These are phyloP conservation scores for Wickerhamiella infanticola DNA, from an alignment of 1,139 yeast genomes.

Conservation along the genomic window DNA sequence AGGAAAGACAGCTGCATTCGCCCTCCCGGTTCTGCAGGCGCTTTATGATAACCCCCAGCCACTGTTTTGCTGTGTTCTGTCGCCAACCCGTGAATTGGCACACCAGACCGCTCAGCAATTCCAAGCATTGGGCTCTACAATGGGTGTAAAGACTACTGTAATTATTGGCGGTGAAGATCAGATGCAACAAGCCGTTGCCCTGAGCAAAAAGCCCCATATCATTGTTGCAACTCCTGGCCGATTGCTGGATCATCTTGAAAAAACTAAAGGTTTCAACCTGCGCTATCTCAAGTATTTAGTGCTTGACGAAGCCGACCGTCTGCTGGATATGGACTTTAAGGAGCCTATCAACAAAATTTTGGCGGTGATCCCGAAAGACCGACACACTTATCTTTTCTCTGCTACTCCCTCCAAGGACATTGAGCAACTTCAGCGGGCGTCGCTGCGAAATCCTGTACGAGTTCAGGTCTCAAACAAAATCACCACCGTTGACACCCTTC, in stretches of 20 bases:
- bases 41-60: slow-evolving; percentile 83
- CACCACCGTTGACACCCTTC: slow-evolving; percentile 82
- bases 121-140: slow-evolving; percentile 76
- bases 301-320: slow-evolving; percentile 94
- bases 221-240: slow-evolving; percentile 97
- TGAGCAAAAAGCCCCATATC: slow-evolving; percentile 86
- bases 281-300: slow-evolving; percentile 70
- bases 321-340: slow-evolving; percentile 92
- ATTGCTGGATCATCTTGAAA: slow-evolving; percentile 85
- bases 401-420: slow-evolving; percentile 96
- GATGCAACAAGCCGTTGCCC: slow-evolving; percentile 93
- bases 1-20: slow-evolving; percentile 96
- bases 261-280: slow-evolving; percentile 81
- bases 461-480: slow-evolving; percentile 81
- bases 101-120: slow-evolving; percentile 92
- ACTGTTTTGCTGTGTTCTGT: slow-evolving; percentile 74
- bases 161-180: slow-evolving; percentile 97
- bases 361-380: slow-evolving; percentile 65
- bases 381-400: slow-evolving; percentile 79
- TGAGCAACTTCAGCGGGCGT: slow-evolving; percentile 87
- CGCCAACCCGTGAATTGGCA: slow-evolving; percentile 96
- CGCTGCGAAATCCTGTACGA: slow-evolving; percentile 74
- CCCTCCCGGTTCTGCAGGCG: slow-evolving; percentile 79
- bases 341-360: slow-evolving; percentile 82
- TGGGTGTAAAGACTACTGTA: slow-evolving; percentile 80